Evolutionary conservation across 2,329 filamentous ascomycete species (phyloP), one percentile per base, ranked within the genome.

Genomic region (Hymenoscyphus fraxineus): DNA sequence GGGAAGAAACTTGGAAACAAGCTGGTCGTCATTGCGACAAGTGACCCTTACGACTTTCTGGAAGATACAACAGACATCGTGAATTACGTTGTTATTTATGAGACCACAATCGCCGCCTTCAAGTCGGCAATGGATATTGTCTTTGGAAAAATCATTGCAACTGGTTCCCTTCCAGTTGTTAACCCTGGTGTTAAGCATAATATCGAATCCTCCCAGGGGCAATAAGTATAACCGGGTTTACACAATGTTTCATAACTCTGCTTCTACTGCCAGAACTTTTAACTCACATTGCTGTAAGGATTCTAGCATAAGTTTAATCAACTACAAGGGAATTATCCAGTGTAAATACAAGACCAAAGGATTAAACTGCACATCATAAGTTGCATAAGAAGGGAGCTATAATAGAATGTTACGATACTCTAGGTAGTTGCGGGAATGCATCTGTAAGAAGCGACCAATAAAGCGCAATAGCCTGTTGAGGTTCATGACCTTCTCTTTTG

Each of bases 1-100:
- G 70, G 73, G 22, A 68, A 67, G 7, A 72, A 70, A 41, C 58
- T 68, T 15, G 67, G 71, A 32, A 70, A 70, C 5, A 75, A 72
- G 9, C 58, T 79, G 47, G 75, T 80, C 56, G 70, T 73, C 12
- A 72, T 81, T 66, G 79, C 78, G 38, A 78, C 76, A 4, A 78
- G 77, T 63, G 78, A 75, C 66, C 78, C 79, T 1, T 80, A 80
- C 62, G 79, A 81, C 65, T 79, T 81, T 32, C 68, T 80, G 4
- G 73, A 78, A 27, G 74, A 75, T 10, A 64, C 65, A 16, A 57
- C 66, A 1, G 58, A 66, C 1, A 72, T 79, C 38, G 73, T 73
- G 60, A 80, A 79, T 19, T 80, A 80, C 59, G 73, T 81, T 40
- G 69, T 77, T 6, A 80, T 77, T 6, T 80, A 80, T 60, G 79